Evolutionary conservation across 495 filamentous ascomycete genomes (phyloP).

Genomic region (Hypoxylon cercidicola): DNA sequence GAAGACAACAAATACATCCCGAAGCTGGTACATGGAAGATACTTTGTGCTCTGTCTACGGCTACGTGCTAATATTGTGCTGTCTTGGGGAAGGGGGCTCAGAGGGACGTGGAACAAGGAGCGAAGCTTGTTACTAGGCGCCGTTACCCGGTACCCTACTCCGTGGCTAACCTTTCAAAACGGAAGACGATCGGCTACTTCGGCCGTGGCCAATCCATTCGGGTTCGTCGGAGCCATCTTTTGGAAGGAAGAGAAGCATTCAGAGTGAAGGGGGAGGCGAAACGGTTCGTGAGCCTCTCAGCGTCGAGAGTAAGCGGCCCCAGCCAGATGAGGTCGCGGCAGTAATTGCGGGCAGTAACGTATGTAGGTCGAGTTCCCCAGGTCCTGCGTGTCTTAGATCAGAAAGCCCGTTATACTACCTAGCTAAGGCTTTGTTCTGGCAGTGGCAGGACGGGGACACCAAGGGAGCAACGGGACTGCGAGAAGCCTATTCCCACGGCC

Average conservation of each 20-base stretch:
- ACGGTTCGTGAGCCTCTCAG: conserved; percentile 27
- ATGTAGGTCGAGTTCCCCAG: conserved; percentile 35
- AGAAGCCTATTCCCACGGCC: conserved; percentile 39
- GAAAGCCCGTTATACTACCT: conserved; percentile 17
- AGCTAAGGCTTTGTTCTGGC: conserved; percentile 23
- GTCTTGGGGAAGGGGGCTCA: conserved; percentile 16
- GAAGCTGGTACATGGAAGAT: conserved; percentile 31
- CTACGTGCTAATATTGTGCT: conserved; percentile 11
- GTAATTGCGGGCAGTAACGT: conserved; percentile 9
- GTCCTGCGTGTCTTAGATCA: conserved; percentile 35
- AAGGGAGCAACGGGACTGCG: conserved; percentile 37
- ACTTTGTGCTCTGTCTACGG: conserved; percentile 25
- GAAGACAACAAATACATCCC: conserved; percentile 20
- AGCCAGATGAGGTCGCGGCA: conserved; percentile 19
- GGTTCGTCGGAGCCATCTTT: conserved; percentile 21
- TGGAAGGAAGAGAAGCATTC: conserved; percentile 14
- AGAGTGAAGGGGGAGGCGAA: conserved; percentile 27
- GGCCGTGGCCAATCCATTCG: conserved; percentile 6
- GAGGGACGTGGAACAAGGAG: conserved; percentile 24
- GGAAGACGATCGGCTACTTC: conserved; percentile 15
- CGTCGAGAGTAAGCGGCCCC: conserved; percentile 38
- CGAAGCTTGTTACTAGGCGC: conserved; percentile 23
- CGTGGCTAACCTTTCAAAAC: conserved; percentile 40
- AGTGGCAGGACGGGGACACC: conserved; percentile 30
- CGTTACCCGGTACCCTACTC: conserved; percentile 26